These are phyloP conservation scores for Berberis thunbergii DNA, from an alignment of 164 flowering plant species.

Conservation along the genomic window DNA sequence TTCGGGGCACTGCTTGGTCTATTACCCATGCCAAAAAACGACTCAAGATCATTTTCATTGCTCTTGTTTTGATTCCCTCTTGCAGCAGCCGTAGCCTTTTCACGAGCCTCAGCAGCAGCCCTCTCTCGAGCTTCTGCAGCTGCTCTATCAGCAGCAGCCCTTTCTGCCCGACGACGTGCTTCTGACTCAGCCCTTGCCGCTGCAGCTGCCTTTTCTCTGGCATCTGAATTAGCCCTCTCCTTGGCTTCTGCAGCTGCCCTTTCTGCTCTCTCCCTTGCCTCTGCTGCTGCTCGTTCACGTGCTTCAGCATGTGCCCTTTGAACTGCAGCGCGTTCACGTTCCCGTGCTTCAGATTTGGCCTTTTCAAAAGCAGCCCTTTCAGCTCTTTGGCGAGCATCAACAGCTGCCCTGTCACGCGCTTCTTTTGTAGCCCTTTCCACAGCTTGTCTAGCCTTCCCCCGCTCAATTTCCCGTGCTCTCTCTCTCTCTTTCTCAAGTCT, in stretches of 20 bases:
- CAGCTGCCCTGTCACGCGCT: constrained; percentile 71
- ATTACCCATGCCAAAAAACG: constrained; percentile 58
- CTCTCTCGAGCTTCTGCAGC: constrained; percentile 76
- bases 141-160: constrained; percentile 72
- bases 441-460: constrained; percentile 70
- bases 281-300: constrained; percentile 82
- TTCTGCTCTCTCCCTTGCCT: constrained; percentile 73
- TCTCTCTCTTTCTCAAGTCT: constrained; percentile 52
- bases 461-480: constrained; percentile 30
- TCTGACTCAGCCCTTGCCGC: constrained; percentile 49
- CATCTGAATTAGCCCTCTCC: constrained; percentile 47
- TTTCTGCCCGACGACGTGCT: constrained; percentile 49
- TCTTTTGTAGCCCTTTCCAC: constrained; percentile 83
- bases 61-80: constrained; percentile 53
- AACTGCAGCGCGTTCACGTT: constrained; percentile 79
- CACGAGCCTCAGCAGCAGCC: constrained; percentile 64
- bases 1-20: constrained; percentile 76
- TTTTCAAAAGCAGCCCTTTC: constrained; percentile 65
- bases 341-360: constrained; percentile 56
- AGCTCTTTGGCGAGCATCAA: constrained; percentile 58
- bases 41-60: constrained; percentile 57
- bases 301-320: constrained; percentile 90
- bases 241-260: constrained; percentile 79
- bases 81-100: constrained; percentile 62
- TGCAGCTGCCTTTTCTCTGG: constrained; percentile 42